Evolutionary conservation across 805 yeast genomes (phyloP), one percentile per base, ranked within the genome.

Genomic region (Kluyveromyces siamensis): DNA sequence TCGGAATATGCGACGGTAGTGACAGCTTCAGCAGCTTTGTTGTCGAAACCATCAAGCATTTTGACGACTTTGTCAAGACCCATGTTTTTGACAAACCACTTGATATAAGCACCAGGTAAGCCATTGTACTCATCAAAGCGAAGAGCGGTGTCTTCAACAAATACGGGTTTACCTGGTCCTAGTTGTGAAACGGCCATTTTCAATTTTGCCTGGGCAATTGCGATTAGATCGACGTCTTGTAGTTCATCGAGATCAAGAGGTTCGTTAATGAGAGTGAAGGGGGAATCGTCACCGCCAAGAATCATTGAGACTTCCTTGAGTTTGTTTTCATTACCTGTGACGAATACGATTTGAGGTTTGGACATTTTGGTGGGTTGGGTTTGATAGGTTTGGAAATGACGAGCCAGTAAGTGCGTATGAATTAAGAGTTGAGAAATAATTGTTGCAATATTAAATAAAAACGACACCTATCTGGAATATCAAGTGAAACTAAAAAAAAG

Each of bases 91-190:
- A 87, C 75, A 67, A 93, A 93, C 99, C 99, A 91, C 67, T 91
- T 91, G 67, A 81, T 79, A 55, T 88, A 87, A 1, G 98, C 98
- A 21, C 99, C 99, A 3, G 99, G 99, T 45, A 93, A 75, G 14
- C 81, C 84, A 46, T 85, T 81, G 61, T 84, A 74, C 1, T 95
- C 96, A 45, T 76, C 76, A 66, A 85, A 93, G 4, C 84, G 87
- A 38, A 93, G 75, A 45, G 96, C 90, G 0, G 99, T 93, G 60
- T 93, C 99, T 63, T 93, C 99, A 2, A 90, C 96, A 49, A 93
- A 73, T 0, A 88, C 97, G 0, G 98, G 91, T 0, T 48, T 52
- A 7, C 95, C 93, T 2, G 72, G 63, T 3, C 79, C 67, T 8
- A 77, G 61, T 11, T 65, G 60, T 6, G 91, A 84, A 2, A 96